Percentiles rank a stretch among this genome's conserved stretches.
Conservation (phyloP, 805 yeast species). For the Suhomyces canberraensis region DNA sequence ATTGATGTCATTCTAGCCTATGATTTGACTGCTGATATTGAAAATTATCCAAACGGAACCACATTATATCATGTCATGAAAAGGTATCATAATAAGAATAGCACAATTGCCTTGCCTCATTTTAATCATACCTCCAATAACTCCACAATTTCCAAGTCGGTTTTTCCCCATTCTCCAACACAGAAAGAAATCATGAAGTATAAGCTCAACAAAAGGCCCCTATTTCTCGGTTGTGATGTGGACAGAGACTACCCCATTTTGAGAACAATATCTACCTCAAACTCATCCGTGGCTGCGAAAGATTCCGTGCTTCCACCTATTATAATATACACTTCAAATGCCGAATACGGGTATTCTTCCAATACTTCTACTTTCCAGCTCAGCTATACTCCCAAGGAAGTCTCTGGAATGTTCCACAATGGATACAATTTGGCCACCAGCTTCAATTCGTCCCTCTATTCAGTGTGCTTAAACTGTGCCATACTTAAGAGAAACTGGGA, state of each 20-base stretch:
- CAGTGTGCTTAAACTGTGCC: slow-evolving; percentile 56
- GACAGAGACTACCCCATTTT: slow-evolving; percentile 24
- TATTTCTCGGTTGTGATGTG: slow-evolving; percentile 44
- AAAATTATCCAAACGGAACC: slow-evolving; percentile 61
- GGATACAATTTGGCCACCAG: slow-evolving; percentile 51
- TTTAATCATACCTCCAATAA: slow-evolving; percentile 7
- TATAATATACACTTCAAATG: slow-evolving; percentile 50
- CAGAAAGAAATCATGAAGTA: slow-evolving; percentile 18
- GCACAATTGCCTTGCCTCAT: slow-evolving; percentile 11
- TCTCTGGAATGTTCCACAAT: slow-evolving; percentile 44
- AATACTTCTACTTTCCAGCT: slow-evolving; percentile 61
- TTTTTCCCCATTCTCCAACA: slow-evolving; percentile 38
- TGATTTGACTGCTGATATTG: slow-evolving; percentile 49
- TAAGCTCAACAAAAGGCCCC: slow-evolving; percentile 24
- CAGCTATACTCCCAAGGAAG: slow-evolving; percentile 45
- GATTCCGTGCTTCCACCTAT: slow-evolving; percentile 43
- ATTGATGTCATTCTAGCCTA: slow-evolving; percentile 40
- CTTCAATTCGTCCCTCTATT: slow-evolving; percentile 38
- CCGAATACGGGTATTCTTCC: slow-evolving; percentile 38
- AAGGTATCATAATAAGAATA: slow-evolving; percentile 23
- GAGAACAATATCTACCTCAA: not conserved
- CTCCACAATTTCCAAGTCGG: slow-evolving; percentile 8
- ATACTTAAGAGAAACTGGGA: slow-evolving; percentile 52
- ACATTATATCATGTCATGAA: slow-evolving; percentile 25
- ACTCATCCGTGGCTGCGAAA: not conserved